Evolutionary conservation across 495 filamentous ascomycete species (phyloP), one percentile per base, ranked within the genome.

Genomic region (Chaetomidium leptoderma): DNA sequence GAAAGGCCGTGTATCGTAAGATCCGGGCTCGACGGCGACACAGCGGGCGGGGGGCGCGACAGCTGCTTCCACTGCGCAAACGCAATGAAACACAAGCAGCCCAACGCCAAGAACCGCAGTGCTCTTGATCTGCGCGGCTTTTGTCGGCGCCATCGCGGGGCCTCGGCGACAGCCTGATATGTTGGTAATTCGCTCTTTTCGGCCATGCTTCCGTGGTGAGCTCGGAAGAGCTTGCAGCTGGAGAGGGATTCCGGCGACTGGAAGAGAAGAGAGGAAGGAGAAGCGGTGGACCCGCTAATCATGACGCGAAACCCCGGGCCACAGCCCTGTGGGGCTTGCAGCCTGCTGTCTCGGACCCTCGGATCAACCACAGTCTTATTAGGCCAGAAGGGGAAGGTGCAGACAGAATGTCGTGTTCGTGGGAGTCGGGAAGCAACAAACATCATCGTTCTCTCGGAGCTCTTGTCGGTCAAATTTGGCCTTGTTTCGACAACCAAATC

Each of bases 51-150:
- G 39, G 52, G 40, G 2, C n/a, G 42, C n/a, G 63, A 55, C 21
- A 79, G 62, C 50, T 79, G 76, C 46, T 50, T 73, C 75, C 75
- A 79, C 62, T 78, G 76, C 16, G 75, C 74, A 32, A 71, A 76
- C 39, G 72, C 75, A 54, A 78, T 75, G 60, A 79, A 77, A 48
- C 63, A 65, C 33, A 78, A 58, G 51, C 65, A 73, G 13, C 69
- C 66, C 4, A 78, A 30, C 6, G 55, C 73, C 21, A 75, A 37
- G 43, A 70, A 55, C 29, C 65, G 65, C 29, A 76, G 47, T 3
- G 49, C 66, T n/a, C 70, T 66, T 8, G 71, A 73, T 26, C 70
- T 67, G 46, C 75, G 70, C 33, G 62, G 52, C 27, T 42, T 59
- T n/a, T 54, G 43, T 26, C 59, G 63, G 39, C 55, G 55, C 66